Base-by-base conservation (phyloP, 2,329 filamentous ascomycete genomes). In the Fusarium anguioides region DNA sequence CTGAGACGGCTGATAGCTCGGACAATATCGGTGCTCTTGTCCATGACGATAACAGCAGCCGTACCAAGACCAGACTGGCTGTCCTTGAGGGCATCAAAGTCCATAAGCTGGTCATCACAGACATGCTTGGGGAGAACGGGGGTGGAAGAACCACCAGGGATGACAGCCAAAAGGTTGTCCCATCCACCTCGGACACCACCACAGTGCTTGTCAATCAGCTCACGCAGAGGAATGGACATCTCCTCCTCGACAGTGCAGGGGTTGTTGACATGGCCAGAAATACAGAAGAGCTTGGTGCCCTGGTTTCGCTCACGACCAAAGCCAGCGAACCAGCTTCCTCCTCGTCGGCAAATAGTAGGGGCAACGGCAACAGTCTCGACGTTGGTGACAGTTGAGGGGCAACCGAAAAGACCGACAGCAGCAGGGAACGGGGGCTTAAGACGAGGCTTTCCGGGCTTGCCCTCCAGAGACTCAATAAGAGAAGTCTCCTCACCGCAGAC, bases 371-470 rank as follows among this genome's bases (percentile, higher is more conserved):
- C 84, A 24, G 96, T 99, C 85, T 99, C 96, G 75, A 99, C 96
- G 77, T 99, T 99, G 81, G 96, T 93, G 65, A 99, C 96, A 24
- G 96, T 99, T 42, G 94, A 97, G 24, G 96, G 96, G 84, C 96
- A 99, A 75, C 96, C 96, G 79, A 99, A 99, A 37, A 99, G 88
- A 84, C 96, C 96, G 62, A 99, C 96, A 37, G 96, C 92, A 71
- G 96, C 96, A 51, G 96, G 96, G 87, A 99, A 99, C 48, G 96
- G 96, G 23, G 96, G 96, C 92, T 99, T 99, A 72, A 99, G 87
- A 78, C 96, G 93, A 63, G 96, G 96, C 87, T 99, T 99, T 81
- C 96, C 96, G 41, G 95, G 93, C 86, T 99, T 99, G 79, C 96
- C 96, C 84, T 99, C 96, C 64, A 99, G 87, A 27, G 96, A 98